Evolutionary conservation across 768 basidiomycete species (phyloP), one percentile per base, ranked within the genome.

Genomic region (Tephrocybe sp.): DNA sequence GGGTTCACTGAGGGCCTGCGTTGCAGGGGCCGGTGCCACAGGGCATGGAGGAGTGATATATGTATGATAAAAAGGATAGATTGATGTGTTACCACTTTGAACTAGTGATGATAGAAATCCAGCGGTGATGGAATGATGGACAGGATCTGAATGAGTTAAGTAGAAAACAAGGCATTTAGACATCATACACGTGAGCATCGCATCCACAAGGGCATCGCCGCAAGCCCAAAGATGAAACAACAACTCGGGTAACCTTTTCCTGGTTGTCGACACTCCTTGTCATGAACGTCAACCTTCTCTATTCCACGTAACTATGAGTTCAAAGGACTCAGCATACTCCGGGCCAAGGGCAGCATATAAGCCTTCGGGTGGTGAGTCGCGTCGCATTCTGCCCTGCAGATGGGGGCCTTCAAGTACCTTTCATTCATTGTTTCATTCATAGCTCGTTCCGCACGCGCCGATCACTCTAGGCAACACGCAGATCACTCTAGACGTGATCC

Each of bases 191-290:
- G 51, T 53, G 51, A 53, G 23, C 12, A 4, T 6, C 28, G 7
- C 28, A 30, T 7, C 17, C 8, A 18, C 5, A 6, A 20, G 17
- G 23, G 11, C 30, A 48, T 37, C 18, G 46, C 52, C 38, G 26
- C 51, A 46, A 34, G 41, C 48, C 38, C 42, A 48, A 45, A 55
- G 53, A 43, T 51, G 57, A 58, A 55, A 58, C 57, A 55, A 55
- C 39, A 45, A 43, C 26, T 30, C 17, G 23, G 18, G 17, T 44
- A 45, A 36, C 15, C 50, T 45, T 44, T 40, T 24, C 45, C 33
- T 38, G 34, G 23, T 30, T 5, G 18, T 20, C 24, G n/a, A 23
- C 21, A 36, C 40, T 32, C 45, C 40, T 51, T 39, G 50, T 49
- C 50, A 54, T 58, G 53, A 51, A 57, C 45, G 47, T 41, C 47